Conservation (phyloP, 176 grass and related monocot species). For the Themeda triandra region DNA sequence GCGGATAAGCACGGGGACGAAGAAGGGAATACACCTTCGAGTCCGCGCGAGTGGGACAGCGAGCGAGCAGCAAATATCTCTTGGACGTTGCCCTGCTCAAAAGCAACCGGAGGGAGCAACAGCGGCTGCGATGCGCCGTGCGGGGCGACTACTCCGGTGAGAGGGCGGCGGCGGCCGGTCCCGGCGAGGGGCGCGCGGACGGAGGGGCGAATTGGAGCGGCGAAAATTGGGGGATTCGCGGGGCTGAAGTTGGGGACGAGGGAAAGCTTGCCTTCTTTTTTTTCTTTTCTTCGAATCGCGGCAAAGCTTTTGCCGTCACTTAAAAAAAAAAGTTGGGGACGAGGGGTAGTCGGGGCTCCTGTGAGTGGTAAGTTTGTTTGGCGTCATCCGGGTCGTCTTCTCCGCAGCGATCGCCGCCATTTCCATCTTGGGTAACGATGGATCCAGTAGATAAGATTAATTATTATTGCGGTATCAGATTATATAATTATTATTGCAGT, state of each 20-base stretch:
- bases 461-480: not conserved
- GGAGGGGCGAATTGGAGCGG: not conserved
- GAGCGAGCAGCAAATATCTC: conserved; percentile 22
- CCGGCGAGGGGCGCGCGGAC: not conserved
- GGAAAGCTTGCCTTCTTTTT: no score
- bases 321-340: not conserved
- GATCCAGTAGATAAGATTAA: not conserved
- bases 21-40: not conserved
- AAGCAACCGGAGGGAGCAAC: not conserved
- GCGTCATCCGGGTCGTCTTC: conserved; percentile 28
- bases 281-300: not conserved
- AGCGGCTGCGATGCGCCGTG: not conserved
- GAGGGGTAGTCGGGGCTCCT: not conserved
- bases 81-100: not conserved
- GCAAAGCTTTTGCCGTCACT: no score
- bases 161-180: not conserved
- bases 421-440: conserved; percentile 22
- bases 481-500: not conserved
- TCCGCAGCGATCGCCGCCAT: not conserved
- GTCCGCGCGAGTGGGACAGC: conserved; percentile 28
- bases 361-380: conserved; percentile 20
- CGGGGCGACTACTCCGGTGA: not conserved
- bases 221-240: not conserved
- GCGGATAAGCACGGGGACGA: conserved; percentile 40
- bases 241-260: not conserved